Base-by-base conservation (phyloP, 1,139 yeast species). In the Scheffersomyces segobiensis region DNA sequence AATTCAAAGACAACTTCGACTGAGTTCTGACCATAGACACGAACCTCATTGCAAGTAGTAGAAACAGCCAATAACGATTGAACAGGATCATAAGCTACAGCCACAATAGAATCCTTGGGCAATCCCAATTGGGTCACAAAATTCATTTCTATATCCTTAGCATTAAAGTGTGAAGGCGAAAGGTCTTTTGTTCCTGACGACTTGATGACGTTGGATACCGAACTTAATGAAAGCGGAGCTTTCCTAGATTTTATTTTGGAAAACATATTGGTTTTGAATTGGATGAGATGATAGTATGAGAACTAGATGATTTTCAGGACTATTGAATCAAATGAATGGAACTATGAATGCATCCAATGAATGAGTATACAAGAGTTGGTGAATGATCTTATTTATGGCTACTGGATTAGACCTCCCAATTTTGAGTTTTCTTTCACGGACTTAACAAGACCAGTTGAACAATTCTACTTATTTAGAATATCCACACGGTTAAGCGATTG, bases 1-100 rank as follows among this genome's bases (percentile, higher is more conserved):
- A 86, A 70, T 50, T 82, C 82, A 66, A 93, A 83, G 5, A 85
- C 87, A 8, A 87, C 91, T 62, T 90, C 92, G 8, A 93, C 97
- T 56, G 89, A 86, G 55, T 88, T 87, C 68, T 90, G 95, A 1
- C 99, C 99, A 67, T 87, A 88, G 4, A 95, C 89, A 64, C 91
- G 87, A 21, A 95, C 81, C 55, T 86, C 86, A 53, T 93, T 91
- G 14, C 74, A 71, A 51, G 81, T 85, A 0, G 97, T 92, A 3
- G 96, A 88, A 0, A 92, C 77, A 0, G 98, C 98, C 64, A 93
- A 73, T 52, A 95, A 79, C 54, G 96, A 87, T 70, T 95, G 99
- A 0, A 91, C 88, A 1, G 97, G 97, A 71, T 95, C 98, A 71
- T 81, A 91, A 0, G 96, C 96, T 52, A 87, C 73, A 0, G 91